Conservation (phyloP, 73 alveolate species). For the Blepharisma japonicum region DNA sequence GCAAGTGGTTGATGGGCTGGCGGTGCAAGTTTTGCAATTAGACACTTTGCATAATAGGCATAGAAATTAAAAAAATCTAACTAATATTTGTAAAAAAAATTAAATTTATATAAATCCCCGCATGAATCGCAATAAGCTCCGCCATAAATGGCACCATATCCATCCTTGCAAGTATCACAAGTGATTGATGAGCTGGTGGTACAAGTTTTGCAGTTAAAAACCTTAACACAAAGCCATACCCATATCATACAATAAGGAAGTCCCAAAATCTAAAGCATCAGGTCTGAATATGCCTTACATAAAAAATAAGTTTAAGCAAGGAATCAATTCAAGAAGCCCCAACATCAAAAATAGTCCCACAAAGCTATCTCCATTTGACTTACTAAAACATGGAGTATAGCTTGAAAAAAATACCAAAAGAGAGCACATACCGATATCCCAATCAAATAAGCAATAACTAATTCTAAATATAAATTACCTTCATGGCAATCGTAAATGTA, state of each 20-base stretch:
- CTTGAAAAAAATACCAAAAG: not conserved
- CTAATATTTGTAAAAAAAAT: too few species aligned
- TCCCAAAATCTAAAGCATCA: not conserved
- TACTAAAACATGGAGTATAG: not conserved
- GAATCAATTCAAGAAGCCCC: not conserved
- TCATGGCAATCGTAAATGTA: constrained; percentile 58
- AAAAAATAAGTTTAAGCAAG: not conserved
- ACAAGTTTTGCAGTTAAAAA: too few species aligned
- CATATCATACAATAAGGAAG: constrained; percentile 12
- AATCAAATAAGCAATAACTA: not conserved
- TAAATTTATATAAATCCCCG: too few species aligned
- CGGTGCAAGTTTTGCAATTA: too few species aligned
- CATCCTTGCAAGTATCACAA: too few species aligned
- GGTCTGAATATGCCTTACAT: not conserved
- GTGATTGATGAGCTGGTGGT: too few species aligned
- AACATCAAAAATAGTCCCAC: not conserved
- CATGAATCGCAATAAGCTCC: too few species aligned
- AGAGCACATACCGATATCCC: not conserved
- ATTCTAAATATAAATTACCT: not conserved
- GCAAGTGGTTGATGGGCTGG: too few species aligned
- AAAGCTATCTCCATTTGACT: not conserved
- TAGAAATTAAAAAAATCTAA: too few species aligned
- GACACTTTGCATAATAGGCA: too few species aligned
- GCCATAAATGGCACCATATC: too few species aligned
- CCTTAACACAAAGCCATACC: constrained; percentile 53